These are phyloP conservation scores for Sphenostylis stenocarpa DNA, from an alignment of 306 rosid species.

Conservation along the genomic window DNA sequence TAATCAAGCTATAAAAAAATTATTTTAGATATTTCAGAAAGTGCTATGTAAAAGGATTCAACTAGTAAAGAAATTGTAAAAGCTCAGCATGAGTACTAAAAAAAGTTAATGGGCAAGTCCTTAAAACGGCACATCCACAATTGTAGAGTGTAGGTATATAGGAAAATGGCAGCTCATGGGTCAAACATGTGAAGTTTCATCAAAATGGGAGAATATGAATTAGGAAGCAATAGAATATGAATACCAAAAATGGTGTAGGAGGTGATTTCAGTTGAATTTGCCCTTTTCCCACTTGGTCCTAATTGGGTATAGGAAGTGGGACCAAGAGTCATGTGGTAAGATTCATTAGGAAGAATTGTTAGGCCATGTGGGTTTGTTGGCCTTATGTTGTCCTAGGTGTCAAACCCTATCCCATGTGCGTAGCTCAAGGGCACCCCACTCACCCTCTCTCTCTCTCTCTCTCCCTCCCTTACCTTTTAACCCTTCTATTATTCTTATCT, in stretches of 20 bases:
- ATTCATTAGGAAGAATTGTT: conserved; percentile 41
- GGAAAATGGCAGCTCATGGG: conserved; percentile 4
- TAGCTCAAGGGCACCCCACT: conserved; percentile 73
- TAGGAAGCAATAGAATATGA: neutral
- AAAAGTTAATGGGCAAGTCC: neutral
- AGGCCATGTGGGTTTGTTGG: conserved; percentile 79
- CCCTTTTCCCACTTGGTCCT: neutral
- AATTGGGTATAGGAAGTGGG: conserved; percentile 35
- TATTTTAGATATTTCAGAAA: too few relatives aligned
- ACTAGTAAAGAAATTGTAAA: too few relatives aligned
- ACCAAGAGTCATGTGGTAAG: conserved; percentile 57
- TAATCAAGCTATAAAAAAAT: too few relatives aligned
- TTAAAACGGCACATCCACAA: neutral
- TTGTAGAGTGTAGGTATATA: neutral
- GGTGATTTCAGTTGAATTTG: neutral
- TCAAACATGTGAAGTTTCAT: conserved; percentile 23
- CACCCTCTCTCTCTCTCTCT: neutral
- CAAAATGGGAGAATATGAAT: neutral
- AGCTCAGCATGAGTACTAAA: neutral
- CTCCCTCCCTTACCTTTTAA: neutral
- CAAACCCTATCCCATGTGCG: conserved; percentile 90
- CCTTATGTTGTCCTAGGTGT: conserved; percentile 52
- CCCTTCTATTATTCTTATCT: neutral
- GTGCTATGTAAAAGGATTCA: neutral
- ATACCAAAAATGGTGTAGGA: neutral